These are phyloP conservation scores for Hydnum rufescens DNA, from an alignment of 768 basidiomycete genomes.

Conservation along the genomic window DNA sequence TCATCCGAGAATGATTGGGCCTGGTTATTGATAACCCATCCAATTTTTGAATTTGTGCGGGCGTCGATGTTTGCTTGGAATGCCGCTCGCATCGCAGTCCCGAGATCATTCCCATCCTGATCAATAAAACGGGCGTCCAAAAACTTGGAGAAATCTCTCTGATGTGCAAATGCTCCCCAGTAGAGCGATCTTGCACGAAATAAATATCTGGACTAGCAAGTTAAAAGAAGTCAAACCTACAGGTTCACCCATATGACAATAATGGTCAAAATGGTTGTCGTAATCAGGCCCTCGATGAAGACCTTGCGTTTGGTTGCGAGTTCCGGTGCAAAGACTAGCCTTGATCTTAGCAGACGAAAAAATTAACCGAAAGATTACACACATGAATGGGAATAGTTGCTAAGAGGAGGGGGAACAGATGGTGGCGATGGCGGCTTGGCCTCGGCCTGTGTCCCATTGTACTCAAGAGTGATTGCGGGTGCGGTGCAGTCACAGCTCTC, in stretches of 20 bases:
- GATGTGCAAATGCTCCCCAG: neutral
- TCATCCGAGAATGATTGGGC: constrained; percentile 15
- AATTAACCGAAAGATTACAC: too few species aligned
- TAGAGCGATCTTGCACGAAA: too few species aligned
- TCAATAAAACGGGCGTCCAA: neutral
- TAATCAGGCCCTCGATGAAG: neutral
- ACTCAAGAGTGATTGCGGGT: too few species aligned
- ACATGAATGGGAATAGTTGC: too few species aligned
- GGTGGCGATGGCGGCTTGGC: too few species aligned
- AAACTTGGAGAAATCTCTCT: neutral
- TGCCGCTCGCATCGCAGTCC: neutral
- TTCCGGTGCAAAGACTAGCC: neutral
- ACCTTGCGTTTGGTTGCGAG: neutral
- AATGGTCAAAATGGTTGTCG: neutral
- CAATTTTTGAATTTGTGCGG: constrained; percentile 11
- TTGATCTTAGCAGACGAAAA: too few species aligned
- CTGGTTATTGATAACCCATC: constrained; percentile 14
- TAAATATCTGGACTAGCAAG: neutral
- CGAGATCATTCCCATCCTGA: neutral
- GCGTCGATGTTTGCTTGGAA: neutral
- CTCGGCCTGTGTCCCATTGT: too few species aligned
- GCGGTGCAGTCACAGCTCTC: too few species aligned
- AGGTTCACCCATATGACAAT: neutral
- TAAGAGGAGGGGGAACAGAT: too few species aligned
- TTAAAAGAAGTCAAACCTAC: neutral